Base-by-base conservation (phyloP, 2,329 filamentous ascomycete genomes). In the Allantophomopsis cytisporea region DNA sequence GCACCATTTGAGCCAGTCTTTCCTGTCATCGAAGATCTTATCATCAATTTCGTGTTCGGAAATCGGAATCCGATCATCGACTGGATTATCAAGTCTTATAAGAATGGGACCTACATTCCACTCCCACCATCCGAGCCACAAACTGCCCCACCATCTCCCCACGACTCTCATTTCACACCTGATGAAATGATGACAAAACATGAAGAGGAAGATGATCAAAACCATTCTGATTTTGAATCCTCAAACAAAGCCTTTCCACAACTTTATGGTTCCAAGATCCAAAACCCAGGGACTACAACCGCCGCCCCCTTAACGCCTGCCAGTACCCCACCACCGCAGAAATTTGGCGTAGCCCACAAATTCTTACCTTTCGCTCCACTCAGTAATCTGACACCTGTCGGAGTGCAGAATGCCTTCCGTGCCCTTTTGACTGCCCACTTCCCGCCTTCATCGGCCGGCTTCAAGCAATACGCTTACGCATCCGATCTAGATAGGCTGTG, bases 341-440 rank as follows among this genome's bases (percentile, higher is more conserved):
- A 8, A 18, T 7, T n/a, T 28, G 34, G 37, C 47, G 8, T 37
- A 45, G 28, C 45, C 16, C 58, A 58, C 23, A 63, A 55, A 40
- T 65, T 75, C 35, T 60, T 65, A 42, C 63, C 66, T 6, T 62
- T 76, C 39, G 50, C 55, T 10, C 57, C 62, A 2, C 52, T 51
- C 3, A 50, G 54, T 14, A 58, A 59, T 17, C 61, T 65, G 41
- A 71, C 68, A 3, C 65, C 71, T 1, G 62, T 76, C 3, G 59
- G 61, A 1, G 57, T 73, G 5, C 76, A 80, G 45, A 76, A 79
- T 48, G 64, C 65, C 1, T 54, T 80, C 13, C 65, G 76, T 3
- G 63, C 64, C 13, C 53, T 76, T 3, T 59, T 80, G 0, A 65
- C 61, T 36, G 53, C 57, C 2, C 64, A 70, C 42, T 73, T 76